Evolutionary conservation across 2,329 filamentous ascomycete species (phyloP), one percentile per base, ranked within the genome.

Genomic region (Colletotrichum tropicale): DNA sequence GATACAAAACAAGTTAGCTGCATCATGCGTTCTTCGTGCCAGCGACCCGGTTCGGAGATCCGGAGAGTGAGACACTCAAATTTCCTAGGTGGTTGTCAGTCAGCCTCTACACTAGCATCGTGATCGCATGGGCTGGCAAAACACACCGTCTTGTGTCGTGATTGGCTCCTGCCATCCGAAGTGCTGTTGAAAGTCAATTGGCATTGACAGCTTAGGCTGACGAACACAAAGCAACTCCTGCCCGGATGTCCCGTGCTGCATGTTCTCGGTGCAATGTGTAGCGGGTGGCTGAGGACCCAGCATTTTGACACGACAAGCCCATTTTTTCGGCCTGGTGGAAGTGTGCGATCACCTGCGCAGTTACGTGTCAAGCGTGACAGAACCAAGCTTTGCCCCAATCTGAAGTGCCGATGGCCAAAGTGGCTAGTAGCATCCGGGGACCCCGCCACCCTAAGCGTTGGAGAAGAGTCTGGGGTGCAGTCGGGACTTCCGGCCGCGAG

Each of bases 401-500:
- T 26, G 26, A 64, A 21, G 15, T 71, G 48, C 60, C 52, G 48
- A 66, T 21, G 48, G 34, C 28, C 10, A 70, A 64, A 34, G 58
- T 28, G 65, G 66, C 65, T 71, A 74, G 66, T 32, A 70, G 58
- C 60, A 66, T 74, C 71, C 34, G 66, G 71, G 71, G 71, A 58
- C 67, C 71, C 71, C 71, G 66, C 71, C 71, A 56, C 24, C 28
- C 48, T 34, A 34, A 74, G 48, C 36, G 60, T 66, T 66, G 60
- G 62, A 66, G 38, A 69, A 74, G 30, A 70, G 52, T 66, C 71
- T 74, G 71, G 71, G 71, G 71, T 74, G 34, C 71, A 74, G 71
- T 30, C 71, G 71, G 71, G 66, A 74, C 69, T 38, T 74, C 71
- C 71, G 71, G 30, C 32, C 7, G 55, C 34, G 61, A 58, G 16